phyloP scores from a whole-genome alignment of 176 grass and related monocot genomes.

The Oropetium thomaeum region DNA sequence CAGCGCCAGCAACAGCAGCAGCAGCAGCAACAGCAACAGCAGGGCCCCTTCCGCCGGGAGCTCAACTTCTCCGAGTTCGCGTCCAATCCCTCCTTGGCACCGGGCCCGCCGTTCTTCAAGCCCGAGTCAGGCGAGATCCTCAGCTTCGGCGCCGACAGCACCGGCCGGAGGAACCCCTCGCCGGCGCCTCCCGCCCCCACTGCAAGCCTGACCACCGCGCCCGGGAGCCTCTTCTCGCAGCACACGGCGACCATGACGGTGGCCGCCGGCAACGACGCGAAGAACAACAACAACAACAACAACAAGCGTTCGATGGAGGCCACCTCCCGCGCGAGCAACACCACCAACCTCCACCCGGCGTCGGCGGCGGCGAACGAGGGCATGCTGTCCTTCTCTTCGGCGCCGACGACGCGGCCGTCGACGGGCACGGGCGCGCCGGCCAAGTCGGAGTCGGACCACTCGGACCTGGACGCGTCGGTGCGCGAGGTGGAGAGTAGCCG shows the following conservation, averaged over 20 bases:
- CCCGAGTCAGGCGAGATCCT: constrained; percentile 81
- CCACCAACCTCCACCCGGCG: constrained; percentile 47
- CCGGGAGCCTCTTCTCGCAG: constrained; percentile 75
- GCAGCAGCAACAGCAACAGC: neutral
- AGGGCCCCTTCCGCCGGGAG: constrained; percentile 57
- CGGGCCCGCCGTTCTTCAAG: constrained; percentile 59
- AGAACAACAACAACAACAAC: constrained; percentile 45
- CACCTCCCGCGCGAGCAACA: constrained; percentile 82
- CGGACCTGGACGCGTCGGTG: constrained; percentile 75
- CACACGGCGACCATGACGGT: constrained; percentile 45
- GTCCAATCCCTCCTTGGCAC: constrained; percentile 36
- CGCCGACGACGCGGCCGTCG: constrained; percentile 44
- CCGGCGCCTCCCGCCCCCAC: constrained; percentile 38
- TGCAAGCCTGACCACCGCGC: constrained; percentile 44
- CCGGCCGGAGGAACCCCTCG: constrained; percentile 54
- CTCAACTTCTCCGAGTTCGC: constrained; percentile 80
- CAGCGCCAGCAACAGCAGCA: constrained; percentile 33
- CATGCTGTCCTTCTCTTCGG: constrained; percentile 90
- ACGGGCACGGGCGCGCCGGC: constrained; percentile 49
- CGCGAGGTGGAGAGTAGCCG: constrained; percentile 94
- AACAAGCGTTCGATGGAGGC: constrained; percentile 83
- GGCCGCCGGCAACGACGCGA: constrained; percentile 33
- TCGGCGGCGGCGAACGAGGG: constrained; percentile 56
- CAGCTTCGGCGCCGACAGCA: constrained; percentile 57
- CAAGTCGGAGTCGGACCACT: constrained; percentile 89